A percentile compares a stretch with the other conserved stretches of the same genome.
Conservation (phyloP, 23 red algal species). For the Gracilaria caudata region DNA sequence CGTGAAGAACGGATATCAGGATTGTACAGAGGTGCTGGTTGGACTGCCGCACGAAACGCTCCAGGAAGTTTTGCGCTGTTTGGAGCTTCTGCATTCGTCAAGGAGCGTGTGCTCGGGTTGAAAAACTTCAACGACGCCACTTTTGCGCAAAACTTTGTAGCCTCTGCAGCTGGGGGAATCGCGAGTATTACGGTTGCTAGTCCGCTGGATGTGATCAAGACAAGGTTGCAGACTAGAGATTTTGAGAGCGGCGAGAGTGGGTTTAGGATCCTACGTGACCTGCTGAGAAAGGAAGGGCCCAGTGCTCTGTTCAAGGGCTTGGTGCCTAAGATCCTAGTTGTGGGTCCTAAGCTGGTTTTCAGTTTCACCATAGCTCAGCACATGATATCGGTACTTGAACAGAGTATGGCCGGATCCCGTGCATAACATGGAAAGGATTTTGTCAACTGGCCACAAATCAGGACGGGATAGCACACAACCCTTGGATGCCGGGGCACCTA, state of each 20-base stretch:
- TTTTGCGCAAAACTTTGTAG: constrained; percentile 72
- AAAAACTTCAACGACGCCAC: constrained; percentile 76
- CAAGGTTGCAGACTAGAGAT: constrained; percentile 69
- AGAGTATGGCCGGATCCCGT: constrained; percentile 3
- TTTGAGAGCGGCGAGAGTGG: constrained; percentile 69
- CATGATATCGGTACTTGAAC: constrained; percentile 66
- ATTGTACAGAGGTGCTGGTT: constrained; percentile 79
- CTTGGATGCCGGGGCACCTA: background rate
- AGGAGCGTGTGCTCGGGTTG: constrained; percentile 71
- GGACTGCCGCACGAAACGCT: constrained; percentile 77
- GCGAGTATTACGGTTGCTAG: constrained; percentile 74
- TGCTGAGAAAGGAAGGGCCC: constrained; percentile 63
- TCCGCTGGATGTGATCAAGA: constrained; percentile 81
- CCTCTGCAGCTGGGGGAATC: constrained; percentile 67
- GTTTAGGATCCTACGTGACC: constrained; percentile 42
- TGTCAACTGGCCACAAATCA: background rate
- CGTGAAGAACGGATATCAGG: constrained; percentile 58
- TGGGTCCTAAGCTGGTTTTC: constrained; percentile 78
- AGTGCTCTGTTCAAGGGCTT: constrained; percentile 77
- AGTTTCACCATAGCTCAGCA: constrained; percentile 80
- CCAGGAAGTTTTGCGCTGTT: constrained; percentile 77
- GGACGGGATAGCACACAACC: background rate
- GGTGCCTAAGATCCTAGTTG: constrained; percentile 74
- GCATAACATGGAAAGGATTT: background rate
- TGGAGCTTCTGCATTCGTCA: constrained; percentile 76